Evolutionary conservation across 2,329 filamentous ascomycete species (phyloP).

Genomic region (Fusarium nematophilum): DNA sequence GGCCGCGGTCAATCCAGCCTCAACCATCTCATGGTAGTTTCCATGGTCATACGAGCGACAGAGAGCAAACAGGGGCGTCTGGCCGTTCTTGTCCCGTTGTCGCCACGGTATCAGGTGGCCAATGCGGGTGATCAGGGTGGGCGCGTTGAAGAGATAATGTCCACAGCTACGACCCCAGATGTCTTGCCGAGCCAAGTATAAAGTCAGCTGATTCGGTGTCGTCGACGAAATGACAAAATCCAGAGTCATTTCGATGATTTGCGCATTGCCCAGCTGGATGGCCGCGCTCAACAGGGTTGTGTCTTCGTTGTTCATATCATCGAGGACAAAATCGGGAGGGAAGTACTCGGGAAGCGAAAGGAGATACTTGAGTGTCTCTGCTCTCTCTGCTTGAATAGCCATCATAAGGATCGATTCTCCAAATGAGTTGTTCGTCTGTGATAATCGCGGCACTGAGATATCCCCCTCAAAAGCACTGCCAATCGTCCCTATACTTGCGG

Average conservation of each 20-base stretch:
- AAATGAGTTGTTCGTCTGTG: conserved; percentile 74
- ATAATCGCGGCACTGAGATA: conserved; percentile 81
- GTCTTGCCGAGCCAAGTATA: conserved; percentile 82
- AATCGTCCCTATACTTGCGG: conserved; percentile 80
- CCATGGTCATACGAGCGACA: conserved; percentile 96
- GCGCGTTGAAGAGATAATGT: conserved; percentile 96
- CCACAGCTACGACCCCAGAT: conserved; percentile 87
- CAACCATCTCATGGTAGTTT: conserved; percentile 88
- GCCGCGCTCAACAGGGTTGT: conserved; percentile 91
- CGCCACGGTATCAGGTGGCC: conserved; percentile 87
- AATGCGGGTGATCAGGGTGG: conserved; percentile 80
- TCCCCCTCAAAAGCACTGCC: conserved; percentile 84
- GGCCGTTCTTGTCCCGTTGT: conserved; percentile 93
- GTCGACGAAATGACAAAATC: conserved; percentile 72
- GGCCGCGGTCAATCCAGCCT: conserved; percentile 80
- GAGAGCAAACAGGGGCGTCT: conserved; percentile 95
- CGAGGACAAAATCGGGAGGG: conserved; percentile 74
- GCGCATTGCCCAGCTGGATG: conserved; percentile 82
- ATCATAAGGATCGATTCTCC: conserved; percentile 93
- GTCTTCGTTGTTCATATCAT: conserved; percentile 89
- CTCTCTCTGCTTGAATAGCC: conserved; percentile 79
- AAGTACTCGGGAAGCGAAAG: conserved; percentile 83
- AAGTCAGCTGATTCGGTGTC: conserved; percentile 65
- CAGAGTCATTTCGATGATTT: conserved; percentile 80
- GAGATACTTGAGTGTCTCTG: conserved; percentile 81